Percentiles rank a stretch among this genome's conserved stretches.
These are phyloP conservation scores for Pythium phragmitis DNA, from an alignment of 352 stramenopile genomes.

Conservation along the genomic window DNA sequence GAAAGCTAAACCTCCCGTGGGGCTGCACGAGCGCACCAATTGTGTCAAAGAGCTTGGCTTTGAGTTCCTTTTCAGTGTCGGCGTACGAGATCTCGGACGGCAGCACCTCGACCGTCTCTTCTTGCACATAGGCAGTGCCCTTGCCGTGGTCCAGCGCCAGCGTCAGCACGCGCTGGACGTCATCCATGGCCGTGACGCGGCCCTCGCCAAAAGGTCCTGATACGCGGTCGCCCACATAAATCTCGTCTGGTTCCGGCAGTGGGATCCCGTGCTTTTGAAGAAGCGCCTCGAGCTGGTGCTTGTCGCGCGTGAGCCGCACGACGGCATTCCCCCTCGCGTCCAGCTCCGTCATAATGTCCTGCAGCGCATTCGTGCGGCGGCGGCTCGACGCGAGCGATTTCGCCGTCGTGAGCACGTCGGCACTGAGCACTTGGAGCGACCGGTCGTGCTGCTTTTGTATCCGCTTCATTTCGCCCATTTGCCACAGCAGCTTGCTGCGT, in stretches of 20 bases:
- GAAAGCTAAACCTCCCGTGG: slow-evolving; percentile 43
- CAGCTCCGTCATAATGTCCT: slow-evolving; percentile 82
- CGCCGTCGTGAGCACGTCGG: slow-evolving; percentile 48
- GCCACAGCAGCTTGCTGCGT: slow-evolving; percentile 58
- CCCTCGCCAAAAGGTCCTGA: slow-evolving; percentile 46
- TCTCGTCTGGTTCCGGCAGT: slow-evolving; percentile 57
- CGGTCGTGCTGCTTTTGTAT: slow-evolving; percentile 74
- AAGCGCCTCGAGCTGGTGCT: slow-evolving; percentile 53
- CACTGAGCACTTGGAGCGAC: slow-evolving; percentile 43
- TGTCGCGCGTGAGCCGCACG: slow-evolving; percentile 61
- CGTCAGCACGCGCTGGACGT: slow-evolving; percentile 41
- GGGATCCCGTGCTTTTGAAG: slow-evolving; percentile 40
- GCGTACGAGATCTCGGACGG: slow-evolving; percentile 50
- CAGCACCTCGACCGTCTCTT: slow-evolving; percentile 58
- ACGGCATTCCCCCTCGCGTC: slow-evolving; percentile 54
- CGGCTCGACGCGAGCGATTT: slow-evolving; percentile 66
- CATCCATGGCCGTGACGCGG: slow-evolving; percentile 39
- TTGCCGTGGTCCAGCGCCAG: slow-evolving; percentile 42
- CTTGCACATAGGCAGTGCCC: slow-evolving; percentile 48
- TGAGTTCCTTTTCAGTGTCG: slow-evolving; percentile 53
- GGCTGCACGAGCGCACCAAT: slow-evolving; percentile 57
- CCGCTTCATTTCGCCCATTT: slow-evolving; percentile 63
- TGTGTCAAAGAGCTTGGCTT: slow-evolving; percentile 68
- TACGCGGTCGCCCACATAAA: slow-evolving; percentile 64
- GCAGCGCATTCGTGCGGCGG: slow-evolving; percentile 64